phyloP scores from a whole-genome alignment of 371 early-diverging fungal genomes.

The Rhizomucor pusillus region DNA sequence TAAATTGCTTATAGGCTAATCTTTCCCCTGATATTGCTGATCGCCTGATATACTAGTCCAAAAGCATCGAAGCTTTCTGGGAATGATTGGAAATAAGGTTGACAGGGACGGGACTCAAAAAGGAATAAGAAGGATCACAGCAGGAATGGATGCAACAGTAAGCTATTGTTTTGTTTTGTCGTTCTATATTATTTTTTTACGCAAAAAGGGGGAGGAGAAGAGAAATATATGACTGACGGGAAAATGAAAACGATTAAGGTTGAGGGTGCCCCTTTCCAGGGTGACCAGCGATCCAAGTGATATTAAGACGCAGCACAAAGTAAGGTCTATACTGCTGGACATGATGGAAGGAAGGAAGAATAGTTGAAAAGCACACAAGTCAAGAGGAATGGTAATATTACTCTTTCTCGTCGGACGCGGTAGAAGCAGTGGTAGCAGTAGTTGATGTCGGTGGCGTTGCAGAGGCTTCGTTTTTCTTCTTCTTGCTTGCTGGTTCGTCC shows the following conservation, averaged over 20 bases:
- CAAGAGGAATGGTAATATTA: neutral
- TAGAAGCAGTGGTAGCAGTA: neutral
- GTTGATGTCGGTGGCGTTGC: conserved; percentile 2
- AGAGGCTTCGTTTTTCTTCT: conserved; percentile 3
- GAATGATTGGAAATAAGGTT: no score
- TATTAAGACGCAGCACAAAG: conserved; percentile 34
- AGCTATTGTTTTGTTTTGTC: no score
- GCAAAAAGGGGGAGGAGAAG: neutral
- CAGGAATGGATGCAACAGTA: conserved; percentile 26
- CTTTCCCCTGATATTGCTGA: no score
- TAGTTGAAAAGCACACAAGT: no score
- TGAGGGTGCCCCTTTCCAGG: conserved; percentile 41
- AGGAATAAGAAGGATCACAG: conserved; percentile 16
- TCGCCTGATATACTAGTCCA: no score
- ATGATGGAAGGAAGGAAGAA: conserved; percentile 25
- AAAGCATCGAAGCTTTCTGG: no score
- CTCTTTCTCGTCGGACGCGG: neutral
- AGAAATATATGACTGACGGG: conserved; percentile 1
- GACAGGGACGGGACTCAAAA: conserved; percentile 13
- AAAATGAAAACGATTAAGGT: conserved; percentile 4
- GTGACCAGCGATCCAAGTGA: conserved; percentile 23
- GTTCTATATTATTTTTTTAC: no score
- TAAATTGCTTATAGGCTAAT: no score
- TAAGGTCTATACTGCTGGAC: conserved; percentile 36
- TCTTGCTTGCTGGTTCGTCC: conserved; percentile 61